Evolutionary conservation across 371 early-diverging fungal species (phyloP).

Genomic region (Quaeritorhiza haematococci): DNA sequence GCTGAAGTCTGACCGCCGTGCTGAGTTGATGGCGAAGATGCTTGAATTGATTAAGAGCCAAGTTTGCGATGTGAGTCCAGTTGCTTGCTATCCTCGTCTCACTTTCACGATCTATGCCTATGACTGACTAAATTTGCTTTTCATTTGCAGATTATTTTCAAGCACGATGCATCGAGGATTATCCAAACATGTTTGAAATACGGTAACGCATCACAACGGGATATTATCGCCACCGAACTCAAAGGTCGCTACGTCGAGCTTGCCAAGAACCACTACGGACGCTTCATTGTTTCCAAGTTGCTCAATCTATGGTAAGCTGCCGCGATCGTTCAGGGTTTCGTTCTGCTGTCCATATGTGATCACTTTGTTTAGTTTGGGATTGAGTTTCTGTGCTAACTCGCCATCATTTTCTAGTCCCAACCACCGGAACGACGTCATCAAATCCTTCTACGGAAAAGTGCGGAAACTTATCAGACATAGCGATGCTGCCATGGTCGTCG

Average conservation of each 20-base stretch:
- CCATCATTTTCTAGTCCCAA: slow-evolving; percentile 47
- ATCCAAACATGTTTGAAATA: slow-evolving; percentile 88
- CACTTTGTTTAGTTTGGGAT: not conserved
- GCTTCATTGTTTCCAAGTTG: slow-evolving; percentile 81
- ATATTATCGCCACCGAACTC: slow-evolving; percentile 75
- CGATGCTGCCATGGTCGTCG: slow-evolving; percentile 78
- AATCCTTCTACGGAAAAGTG: slow-evolving; percentile 77
- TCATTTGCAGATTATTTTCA: slow-evolving; percentile 68
- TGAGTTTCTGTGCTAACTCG: not conserved
- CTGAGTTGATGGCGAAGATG: slow-evolving; percentile 64
- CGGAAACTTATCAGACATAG: slow-evolving; percentile 67
- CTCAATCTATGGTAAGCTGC: slow-evolving; percentile 69
- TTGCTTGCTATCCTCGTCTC: not conserved
- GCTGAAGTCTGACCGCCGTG: slow-evolving; percentile 57
- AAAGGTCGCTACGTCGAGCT: slow-evolving; percentile 69
- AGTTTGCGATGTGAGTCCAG: slow-evolving; percentile 63
- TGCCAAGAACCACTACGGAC: slow-evolving; percentile 78
- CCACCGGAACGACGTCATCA: slow-evolving; percentile 66
- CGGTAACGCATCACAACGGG: slow-evolving; percentile 74
- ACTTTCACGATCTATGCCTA: not conserved
- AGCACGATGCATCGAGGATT: slow-evolving; percentile 92
- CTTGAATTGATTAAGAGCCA: slow-evolving; percentile 77
- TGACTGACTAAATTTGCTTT: not conserved
- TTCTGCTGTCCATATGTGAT: not conserved
- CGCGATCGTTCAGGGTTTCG: not conserved